Percentiles rank a stretch among this genome's conserved stretches.
phyloP scores from a whole-genome alignment of 352 stramenopile species.

The Thraustochytrium striatum region DNA sequence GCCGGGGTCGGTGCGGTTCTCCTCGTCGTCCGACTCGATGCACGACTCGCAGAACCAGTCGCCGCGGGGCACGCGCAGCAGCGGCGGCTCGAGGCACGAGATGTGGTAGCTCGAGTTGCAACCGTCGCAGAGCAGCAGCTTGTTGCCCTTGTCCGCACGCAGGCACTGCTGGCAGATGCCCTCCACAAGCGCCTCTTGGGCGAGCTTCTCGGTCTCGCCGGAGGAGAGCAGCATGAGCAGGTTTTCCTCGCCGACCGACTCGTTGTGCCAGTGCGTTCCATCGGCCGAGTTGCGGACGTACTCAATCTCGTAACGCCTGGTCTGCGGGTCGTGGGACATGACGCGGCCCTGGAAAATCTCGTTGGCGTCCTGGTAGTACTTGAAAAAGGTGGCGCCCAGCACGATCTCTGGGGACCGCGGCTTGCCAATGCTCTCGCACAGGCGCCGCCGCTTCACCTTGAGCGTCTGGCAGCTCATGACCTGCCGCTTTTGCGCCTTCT shows the following conservation, averaged over 20 bases:
- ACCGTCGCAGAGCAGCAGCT: constrained; percentile 51
- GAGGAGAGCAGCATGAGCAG: constrained; percentile 37
- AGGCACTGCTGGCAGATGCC: constrained; percentile 37
- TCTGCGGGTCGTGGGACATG: neutral
- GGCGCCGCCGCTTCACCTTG: neutral
- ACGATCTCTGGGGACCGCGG: neutral
- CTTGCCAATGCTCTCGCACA: neutral
- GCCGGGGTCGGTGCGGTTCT: constrained; percentile 30
- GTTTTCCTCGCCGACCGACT: neutral
- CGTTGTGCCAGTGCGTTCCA: constrained; percentile 3
- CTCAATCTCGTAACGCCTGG: neutral
- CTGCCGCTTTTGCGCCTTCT: neutral
- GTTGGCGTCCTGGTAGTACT: constrained; percentile 41
- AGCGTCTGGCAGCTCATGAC: neutral
- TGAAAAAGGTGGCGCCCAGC: constrained; percentile 44
- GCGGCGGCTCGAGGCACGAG: constrained; percentile 47
- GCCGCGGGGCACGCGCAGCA: constrained; percentile 33
- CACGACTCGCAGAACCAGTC: constrained; percentile 52
- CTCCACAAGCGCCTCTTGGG: constrained; percentile 13
- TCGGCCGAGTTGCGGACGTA: neutral
- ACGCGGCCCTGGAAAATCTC: constrained; percentile 24
- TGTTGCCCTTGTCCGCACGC: constrained; percentile 41
- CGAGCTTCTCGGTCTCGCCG: neutral
- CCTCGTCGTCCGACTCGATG: constrained; percentile 49
- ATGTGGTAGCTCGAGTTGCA: constrained; percentile 50